Base-by-base conservation (phyloP, 169 alveolate genomes). In the Perkinsus chesapeaki region DNA sequence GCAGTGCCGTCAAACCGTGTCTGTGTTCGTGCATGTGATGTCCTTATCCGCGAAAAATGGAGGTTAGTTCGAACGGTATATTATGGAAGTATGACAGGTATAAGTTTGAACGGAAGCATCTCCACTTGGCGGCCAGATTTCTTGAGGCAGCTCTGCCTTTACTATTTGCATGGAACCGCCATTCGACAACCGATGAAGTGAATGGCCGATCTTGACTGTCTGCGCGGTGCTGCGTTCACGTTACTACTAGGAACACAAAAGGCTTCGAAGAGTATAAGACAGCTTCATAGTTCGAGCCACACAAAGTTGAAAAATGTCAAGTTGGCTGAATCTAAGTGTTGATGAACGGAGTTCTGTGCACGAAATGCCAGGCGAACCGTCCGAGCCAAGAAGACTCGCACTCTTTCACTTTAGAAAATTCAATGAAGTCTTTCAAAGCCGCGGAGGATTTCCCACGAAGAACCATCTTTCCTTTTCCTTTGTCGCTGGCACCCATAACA, bases 361-460 rank as follows among this genome's bases (percentile, higher is more conserved):
- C 95, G 72, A 94, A 94, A 39, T 94, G 95, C 95, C 95, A 94
- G 72, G 93, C 93, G 37, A 94, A 60, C 37, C 39, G 37, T 60
- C 95, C 95, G 39, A 94, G 73, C 92, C 93, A 91, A 0, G 93
- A 73, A 39, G 91, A 92, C 48, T 91, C 72, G 94, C 95, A 93
- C 94, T 93, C 95, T 60, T 93, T 92, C 39, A 93, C 91, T 93
- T 93, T 47, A 34, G 82, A 60, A 34, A 20, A 60, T 23, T 60
- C 82, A 34, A 60, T 60, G 23, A 60, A 60, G 82, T 60, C 82
- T 34, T 60, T 60, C 82, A 60, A 16, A 60, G 82, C 82, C 31
- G 82, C 82, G 3, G 82, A 60, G 31, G 82, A 23, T 60, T 34
- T 60, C 31, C 82, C 82, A 16, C 82, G 12, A 27, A 60, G 23